Conservation (phyloP, 176 grass and related monocot genomes). For the Hordeum marinum region DNA sequence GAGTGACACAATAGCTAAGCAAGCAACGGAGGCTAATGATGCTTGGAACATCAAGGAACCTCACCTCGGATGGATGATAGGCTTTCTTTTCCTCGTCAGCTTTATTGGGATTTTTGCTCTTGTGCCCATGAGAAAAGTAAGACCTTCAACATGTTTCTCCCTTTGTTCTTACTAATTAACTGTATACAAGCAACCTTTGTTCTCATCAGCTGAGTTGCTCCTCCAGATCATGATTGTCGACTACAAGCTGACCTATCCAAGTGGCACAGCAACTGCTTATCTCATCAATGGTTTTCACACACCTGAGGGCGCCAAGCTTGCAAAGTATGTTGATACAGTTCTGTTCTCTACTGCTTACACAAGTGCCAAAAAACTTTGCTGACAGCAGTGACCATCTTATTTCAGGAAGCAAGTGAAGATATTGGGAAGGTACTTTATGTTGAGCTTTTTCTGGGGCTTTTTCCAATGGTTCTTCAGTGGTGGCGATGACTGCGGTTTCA, state of each 20-base stretch:
- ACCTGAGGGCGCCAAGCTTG: slow-evolving; percentile 62
- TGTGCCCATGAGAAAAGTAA: slow-evolving; percentile 88
- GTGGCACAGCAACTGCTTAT: slow-evolving; percentile 70
- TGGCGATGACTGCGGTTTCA: slow-evolving; percentile 69
- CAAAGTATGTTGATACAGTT: slow-evolving; percentile 48
- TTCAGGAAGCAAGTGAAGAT: slow-evolving; percentile 88
- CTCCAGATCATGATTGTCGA: slow-evolving; percentile 93
- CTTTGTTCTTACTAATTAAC: not conserved
- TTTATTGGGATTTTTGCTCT: slow-evolving; percentile 85
- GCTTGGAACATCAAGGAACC: slow-evolving; percentile 72
- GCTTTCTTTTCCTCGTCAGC: slow-evolving; percentile 83
- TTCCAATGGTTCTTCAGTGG: slow-evolving; percentile 94
- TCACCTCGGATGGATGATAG: slow-evolving; percentile 86
- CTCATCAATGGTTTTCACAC: slow-evolving; percentile 78
- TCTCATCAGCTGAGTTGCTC: slow-evolving; percentile 6
- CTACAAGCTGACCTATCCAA: slow-evolving; percentile 71
- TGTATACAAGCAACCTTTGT: slow-evolving; percentile 18
- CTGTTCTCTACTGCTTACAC: slow-evolving; percentile 3
- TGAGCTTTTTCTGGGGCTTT: slow-evolving; percentile 82
- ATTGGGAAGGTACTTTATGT: slow-evolving; percentile 62
- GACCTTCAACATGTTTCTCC: slow-evolving; percentile 8
- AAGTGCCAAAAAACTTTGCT: not conserved
- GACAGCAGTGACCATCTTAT: not conserved
- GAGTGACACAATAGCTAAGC: slow-evolving; percentile 63
- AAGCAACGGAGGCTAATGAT: slow-evolving; percentile 60